Conservation (phyloP, 2,329 filamentous ascomycete species). For the Ceratocystis variospora region DNA sequence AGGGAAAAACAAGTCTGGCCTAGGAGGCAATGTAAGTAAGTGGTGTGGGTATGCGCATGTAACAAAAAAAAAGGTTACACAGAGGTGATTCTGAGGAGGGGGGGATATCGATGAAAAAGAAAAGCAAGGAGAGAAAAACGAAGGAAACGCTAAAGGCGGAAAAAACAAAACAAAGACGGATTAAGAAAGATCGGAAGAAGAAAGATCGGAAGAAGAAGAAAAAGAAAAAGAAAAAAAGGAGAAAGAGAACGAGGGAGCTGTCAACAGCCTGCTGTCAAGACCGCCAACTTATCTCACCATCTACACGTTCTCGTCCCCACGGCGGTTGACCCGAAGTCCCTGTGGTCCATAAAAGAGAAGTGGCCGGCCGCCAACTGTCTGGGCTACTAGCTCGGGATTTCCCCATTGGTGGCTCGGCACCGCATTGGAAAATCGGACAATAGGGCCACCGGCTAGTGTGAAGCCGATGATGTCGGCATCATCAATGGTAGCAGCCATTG, state of each 20-base stretch:
- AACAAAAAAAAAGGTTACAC: background rate
- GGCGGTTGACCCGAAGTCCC: slow-evolving; percentile 9
- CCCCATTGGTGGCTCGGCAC: slow-evolving; percentile 21
- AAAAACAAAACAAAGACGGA: background rate
- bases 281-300: background rate
- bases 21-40: background rate
- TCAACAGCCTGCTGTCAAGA: slow-evolving; percentile 5
- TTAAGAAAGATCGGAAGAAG: background rate
- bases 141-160: background rate
- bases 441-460: slow-evolving; percentile 34
- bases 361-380: slow-evolving; percentile 12
- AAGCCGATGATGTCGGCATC: slow-evolving; percentile 30
- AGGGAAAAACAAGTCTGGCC: slow-evolving; percentile 3
- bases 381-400: slow-evolving; percentile 18
- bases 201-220: background rate
- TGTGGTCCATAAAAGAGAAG: slow-evolving; percentile 14
- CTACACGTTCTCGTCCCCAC: slow-evolving; percentile 15
- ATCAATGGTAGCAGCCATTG: slow-evolving; percentile 10
- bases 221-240: background rate
- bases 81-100: background rate
- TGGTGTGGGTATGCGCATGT: background rate
- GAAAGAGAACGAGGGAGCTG: background rate
- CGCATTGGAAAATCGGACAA: slow-evolving; percentile 32
- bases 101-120: background rate
- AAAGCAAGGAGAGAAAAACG: background rate